These are phyloP conservation scores for Coix lacrymajobi DNA, from an alignment of 176 grass and related monocot genomes.

Conservation along the genomic window DNA sequence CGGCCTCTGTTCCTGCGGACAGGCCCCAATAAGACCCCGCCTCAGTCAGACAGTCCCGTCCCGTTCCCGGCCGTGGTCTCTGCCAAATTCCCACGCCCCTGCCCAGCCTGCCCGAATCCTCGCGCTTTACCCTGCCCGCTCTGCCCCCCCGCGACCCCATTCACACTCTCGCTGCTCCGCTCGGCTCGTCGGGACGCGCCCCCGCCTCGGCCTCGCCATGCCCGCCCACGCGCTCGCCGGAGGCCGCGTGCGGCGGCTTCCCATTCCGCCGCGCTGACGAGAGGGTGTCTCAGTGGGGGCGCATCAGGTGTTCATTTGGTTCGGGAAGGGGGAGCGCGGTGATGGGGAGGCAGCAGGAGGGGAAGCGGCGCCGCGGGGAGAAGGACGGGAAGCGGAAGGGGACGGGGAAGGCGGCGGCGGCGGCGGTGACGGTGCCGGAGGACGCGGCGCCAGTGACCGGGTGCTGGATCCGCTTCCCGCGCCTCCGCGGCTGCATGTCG, in stretches of 20 bases:
- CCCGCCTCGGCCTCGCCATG: constrained; percentile 18
- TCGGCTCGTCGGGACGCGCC: background rate
- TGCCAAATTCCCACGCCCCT: constrained; percentile 52
- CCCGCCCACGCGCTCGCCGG: constrained; percentile 22
- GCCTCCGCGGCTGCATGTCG: constrained; percentile 67
- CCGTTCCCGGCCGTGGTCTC: background rate
- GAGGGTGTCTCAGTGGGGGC: background rate
- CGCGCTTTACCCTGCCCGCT: constrained; percentile 36
- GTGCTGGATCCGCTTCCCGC: constrained; percentile 86
- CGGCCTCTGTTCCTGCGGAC: background rate
- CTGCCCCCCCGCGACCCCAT: background rate
- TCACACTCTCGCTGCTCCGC: constrained; percentile 18
- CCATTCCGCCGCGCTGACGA: constrained; percentile 23
- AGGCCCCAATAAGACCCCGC: background rate
- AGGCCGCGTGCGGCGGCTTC: constrained; percentile 33
- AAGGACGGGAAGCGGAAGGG: constrained; percentile 29
- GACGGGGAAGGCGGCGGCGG: constrained; percentile 17
- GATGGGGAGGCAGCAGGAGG: constrained; percentile 42
- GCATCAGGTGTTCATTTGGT: background rate
- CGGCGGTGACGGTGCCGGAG: constrained; percentile 19
- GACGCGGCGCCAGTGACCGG: constrained; percentile 42
- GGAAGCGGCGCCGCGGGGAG: constrained; percentile 29
- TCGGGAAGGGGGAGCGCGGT: background rate
- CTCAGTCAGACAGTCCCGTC: background rate
- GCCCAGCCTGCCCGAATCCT: constrained; percentile 58